A percentile compares a stretch with the other conserved stretches of the same genome.
These are phyloP conservation scores for Alternaria triticina DNA, from an alignment of 2,329 filamentous ascomycete species.

Conservation along the genomic window DNA sequence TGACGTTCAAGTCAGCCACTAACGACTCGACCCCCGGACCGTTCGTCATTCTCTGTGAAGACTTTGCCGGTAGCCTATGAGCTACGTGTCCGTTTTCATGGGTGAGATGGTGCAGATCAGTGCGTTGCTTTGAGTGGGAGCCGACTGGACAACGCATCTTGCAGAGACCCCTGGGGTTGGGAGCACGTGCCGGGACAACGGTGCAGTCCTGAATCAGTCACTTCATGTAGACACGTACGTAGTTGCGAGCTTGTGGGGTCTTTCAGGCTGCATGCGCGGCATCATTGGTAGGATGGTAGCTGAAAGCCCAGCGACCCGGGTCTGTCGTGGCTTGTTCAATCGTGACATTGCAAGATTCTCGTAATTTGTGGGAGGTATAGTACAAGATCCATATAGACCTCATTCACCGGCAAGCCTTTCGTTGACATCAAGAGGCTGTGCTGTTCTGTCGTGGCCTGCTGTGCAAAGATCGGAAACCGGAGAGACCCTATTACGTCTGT, in stretches of 20 bases:
- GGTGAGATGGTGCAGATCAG: slow-evolving; percentile 28
- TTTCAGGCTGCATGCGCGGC: slow-evolving; percentile 2
- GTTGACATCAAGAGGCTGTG: neutral
- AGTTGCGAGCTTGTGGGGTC: neutral
- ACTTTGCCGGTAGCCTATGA: slow-evolving; percentile 46
- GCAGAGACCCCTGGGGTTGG: slow-evolving; percentile 24
- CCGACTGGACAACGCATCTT: slow-evolving; percentile 45
- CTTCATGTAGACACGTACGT: neutral
- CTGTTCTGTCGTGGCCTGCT: slow-evolving; percentile 5
- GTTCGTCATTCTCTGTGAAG: slow-evolving; percentile 18
- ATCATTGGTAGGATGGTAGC: neutral
- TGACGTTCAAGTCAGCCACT: slow-evolving; percentile 34
- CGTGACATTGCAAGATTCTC: neutral
- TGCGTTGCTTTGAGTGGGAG: slow-evolving; percentile 30
- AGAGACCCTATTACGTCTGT: neutral
- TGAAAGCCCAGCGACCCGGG: neutral
- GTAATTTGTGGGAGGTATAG: slow-evolving; percentile 1
- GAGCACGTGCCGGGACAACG: slow-evolving; percentile 10
- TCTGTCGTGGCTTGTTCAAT: slow-evolving; percentile 2
- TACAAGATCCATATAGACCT: neutral
- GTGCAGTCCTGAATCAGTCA: neutral
- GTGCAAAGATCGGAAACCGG: neutral
- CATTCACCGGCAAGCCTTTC: neutral
- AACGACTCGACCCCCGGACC: slow-evolving; percentile 19
- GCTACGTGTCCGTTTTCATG: slow-evolving; percentile 38